Evolutionary conservation across 2,329 filamentous ascomycete genomes (phyloP).

Genomic region (Lachnellula cervina): DNA sequence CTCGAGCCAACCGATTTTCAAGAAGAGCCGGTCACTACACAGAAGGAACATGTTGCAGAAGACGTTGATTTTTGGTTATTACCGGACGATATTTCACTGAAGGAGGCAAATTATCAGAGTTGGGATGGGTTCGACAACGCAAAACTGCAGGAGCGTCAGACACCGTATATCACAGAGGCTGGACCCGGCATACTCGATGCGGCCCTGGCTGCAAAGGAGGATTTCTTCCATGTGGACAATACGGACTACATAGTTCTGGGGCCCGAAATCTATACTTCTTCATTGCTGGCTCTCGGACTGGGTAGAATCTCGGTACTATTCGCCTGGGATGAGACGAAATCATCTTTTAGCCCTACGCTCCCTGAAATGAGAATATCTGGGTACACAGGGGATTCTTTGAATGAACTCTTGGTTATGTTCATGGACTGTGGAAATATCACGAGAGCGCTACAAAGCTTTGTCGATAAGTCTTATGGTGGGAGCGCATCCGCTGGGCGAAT

Average conservation of each 20-base stretch:
- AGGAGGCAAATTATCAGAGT: slow-evolving; percentile 46
- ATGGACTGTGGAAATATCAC: slow-evolving; percentile 33
- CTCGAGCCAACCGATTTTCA: slow-evolving; percentile 2
- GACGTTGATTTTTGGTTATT: slow-evolving; percentile 44
- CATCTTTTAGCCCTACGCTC: slow-evolving; percentile 47
- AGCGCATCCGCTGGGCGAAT: slow-evolving; percentile 27
- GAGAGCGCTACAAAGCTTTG: slow-evolving; percentile 26
- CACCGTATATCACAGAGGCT: slow-evolving; percentile 63
- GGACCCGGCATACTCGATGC: slow-evolving; percentile 63
- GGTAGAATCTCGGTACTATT: slow-evolving; percentile 72
- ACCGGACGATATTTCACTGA: slow-evolving; percentile 31
- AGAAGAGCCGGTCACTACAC: slow-evolving; percentile 4
- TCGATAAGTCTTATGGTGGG: slow-evolving; percentile 26
- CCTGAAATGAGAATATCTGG: slow-evolving; percentile 46
- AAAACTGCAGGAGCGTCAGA: slow-evolving; percentile 36
- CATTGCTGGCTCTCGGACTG: slow-evolving; percentile 61
- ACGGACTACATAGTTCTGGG: slow-evolving; percentile 42
- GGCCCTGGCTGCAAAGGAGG: slow-evolving; percentile 41
- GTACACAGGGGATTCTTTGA: slow-evolving; percentile 46
- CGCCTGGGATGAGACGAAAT: slow-evolving; percentile 48
- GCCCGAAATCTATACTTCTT: slow-evolving; percentile 46
- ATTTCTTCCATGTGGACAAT: slow-evolving; percentile 37
- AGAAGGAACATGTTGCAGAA: slow-evolving; percentile 25
- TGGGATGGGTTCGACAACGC: slow-evolving; percentile 63
- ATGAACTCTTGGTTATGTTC: slow-evolving; percentile 37